A percentile compares a stretch with the other conserved stretches of the same genome.
Evolutionary conservation across 768 basidiomycete genomes (phyloP).

Genomic region (Suillus variegatus): DNA sequence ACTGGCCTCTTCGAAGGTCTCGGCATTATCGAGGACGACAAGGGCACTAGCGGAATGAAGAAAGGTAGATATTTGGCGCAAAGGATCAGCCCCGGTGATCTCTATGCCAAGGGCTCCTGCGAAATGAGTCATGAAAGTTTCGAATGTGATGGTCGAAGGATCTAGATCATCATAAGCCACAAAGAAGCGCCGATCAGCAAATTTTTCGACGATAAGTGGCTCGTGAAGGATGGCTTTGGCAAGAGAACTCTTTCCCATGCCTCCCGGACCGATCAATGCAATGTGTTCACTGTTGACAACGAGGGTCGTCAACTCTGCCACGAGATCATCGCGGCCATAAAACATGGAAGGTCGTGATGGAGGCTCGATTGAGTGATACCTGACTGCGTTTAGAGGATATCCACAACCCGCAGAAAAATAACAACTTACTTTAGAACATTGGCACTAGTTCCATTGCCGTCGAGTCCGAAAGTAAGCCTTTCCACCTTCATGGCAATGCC

Average conservation of each 20-base stretch:
- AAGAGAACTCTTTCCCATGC: constrained; percentile 4
- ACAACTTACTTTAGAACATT: neutral
- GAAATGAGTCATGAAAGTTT: neutral
- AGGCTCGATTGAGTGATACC: neutral
- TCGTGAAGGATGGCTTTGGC: constrained; percentile 6
- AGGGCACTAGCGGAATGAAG: neutral
- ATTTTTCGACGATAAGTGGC: neutral
- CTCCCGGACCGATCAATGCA: neutral
- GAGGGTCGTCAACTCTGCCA: neutral
- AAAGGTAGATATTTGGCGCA: neutral
- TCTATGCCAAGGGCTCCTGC: neutral
- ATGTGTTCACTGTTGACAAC: neutral
- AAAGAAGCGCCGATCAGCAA: constrained; percentile 1
- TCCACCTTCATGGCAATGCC: neutral
- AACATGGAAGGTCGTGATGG: neutral
- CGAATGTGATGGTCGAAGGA: neutral
- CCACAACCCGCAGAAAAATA: neutral
- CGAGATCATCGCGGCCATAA: neutral
- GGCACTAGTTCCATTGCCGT: neutral
- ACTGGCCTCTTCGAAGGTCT: neutral
- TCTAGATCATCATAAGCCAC: neutral
- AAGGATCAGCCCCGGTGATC: neutral
- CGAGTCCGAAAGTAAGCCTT: neutral
- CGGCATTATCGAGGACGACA: constrained; percentile 5
- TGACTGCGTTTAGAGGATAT: neutral